phyloP scores from a whole-genome alignment of 2,329 filamentous ascomycete genomes.

The Curvularia sp. region DNA sequence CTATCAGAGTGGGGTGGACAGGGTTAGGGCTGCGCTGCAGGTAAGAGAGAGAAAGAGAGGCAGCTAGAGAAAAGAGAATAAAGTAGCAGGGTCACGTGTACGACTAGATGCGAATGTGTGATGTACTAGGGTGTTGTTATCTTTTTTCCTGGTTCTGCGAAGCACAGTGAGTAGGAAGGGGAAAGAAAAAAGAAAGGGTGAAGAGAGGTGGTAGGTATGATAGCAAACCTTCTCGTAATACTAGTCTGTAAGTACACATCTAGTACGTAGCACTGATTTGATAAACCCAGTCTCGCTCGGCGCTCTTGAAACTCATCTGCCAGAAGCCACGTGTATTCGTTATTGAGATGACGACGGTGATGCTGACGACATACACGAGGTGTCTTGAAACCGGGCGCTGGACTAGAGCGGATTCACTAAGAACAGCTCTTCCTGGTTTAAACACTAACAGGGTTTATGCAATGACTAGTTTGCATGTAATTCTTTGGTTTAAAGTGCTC shows the following conservation, averaged over 20 bases:
- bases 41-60: too few species aligned
- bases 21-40: slow-evolving; percentile 1
- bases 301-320: background rate
- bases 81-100: background rate
- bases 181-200: too few species aligned
- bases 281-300: too few species aligned
- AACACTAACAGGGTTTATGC: background rate
- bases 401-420: background rate
- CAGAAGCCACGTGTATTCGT: background rate
- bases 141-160: too few species aligned
- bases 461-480: background rate
- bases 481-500: background rate
- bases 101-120: too few species aligned
- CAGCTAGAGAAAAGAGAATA: too few species aligned
- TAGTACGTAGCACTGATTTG: too few species aligned
- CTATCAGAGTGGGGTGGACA: background rate
- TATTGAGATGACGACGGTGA: background rate
- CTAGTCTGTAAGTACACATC: too few species aligned
- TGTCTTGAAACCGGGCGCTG: background rate
- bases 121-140: too few species aligned
- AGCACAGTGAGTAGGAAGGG: too few species aligned
- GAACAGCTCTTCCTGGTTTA: background rate
- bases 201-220: too few species aligned
- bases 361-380: background rate
- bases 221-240: too few species aligned